A percentile compares a stretch with the other conserved stretches of the same genome.
Conservation (phyloP, 768 basidiomycete species). For the Agrocybe chaxingu region DNA sequence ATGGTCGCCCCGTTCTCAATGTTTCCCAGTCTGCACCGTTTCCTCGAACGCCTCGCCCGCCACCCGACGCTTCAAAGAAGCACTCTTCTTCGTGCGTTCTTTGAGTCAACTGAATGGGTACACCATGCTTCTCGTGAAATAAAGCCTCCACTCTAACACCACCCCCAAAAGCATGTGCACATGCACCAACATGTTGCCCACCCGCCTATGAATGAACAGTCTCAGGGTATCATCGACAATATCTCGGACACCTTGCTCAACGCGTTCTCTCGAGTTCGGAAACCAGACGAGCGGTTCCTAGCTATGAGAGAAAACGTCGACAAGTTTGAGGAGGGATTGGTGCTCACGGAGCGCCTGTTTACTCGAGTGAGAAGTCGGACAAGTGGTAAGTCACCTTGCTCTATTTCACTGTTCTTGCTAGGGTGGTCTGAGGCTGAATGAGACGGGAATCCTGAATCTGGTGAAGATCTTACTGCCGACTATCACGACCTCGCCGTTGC, state of each 20-base stretch:
- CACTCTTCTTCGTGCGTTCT: constrained; percentile 88
- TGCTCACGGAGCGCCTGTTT: constrained; percentile 77
- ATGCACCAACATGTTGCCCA: constrained; percentile 97
- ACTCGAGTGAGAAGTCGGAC: constrained; percentile 75
- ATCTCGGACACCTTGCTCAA: constrained; percentile 95
- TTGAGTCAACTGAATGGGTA: constrained; percentile 99
- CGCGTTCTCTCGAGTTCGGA: constrained; percentile 92
- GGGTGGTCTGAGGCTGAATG: constrained; percentile 77
- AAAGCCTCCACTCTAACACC: constrained; percentile 5
- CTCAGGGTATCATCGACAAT: constrained; percentile 85
- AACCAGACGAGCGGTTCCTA: constrained; percentile 95
- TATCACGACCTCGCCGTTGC: constrained; percentile 97
- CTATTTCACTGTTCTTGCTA: constrained; percentile 26
- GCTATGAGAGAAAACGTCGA: constrained; percentile 90
- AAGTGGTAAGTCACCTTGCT: constrained; percentile 65
- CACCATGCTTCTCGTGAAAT: constrained; percentile 16
- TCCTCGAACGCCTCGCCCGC: constrained; percentile 84
- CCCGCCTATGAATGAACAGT: constrained; percentile 80
- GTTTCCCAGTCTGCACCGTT: constrained; percentile 76
- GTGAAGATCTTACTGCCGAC: constrained; percentile 93
- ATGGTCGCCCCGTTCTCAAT: constrained; percentile 1
- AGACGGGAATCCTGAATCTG: constrained; percentile 77
- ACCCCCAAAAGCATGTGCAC: constrained; percentile 70
- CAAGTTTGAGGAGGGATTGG: constrained; percentile 94
- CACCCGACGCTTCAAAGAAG: constrained; percentile 94